phyloP scores from a whole-genome alignment of 768 basidiomycete species.

The Pholiota conissans region DNA sequence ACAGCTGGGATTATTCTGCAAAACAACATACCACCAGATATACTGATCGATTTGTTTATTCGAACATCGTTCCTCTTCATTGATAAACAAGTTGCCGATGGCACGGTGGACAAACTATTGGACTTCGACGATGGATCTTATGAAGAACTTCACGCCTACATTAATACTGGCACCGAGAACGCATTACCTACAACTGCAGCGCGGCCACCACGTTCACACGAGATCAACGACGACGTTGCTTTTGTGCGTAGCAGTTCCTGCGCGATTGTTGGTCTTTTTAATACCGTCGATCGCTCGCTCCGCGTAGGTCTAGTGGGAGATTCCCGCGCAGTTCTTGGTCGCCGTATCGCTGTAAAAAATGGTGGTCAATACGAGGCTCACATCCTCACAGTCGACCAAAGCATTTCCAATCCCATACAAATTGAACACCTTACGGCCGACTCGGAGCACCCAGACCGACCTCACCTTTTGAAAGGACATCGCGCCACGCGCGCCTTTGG shows the following conservation, averaged over 20 bases:
- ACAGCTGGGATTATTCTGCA: no score
- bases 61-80: no score
- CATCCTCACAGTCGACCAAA: constrained; percentile 42
- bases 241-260: constrained; percentile 19
- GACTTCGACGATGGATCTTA: no score
- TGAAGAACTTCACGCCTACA: no score
- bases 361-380: constrained; percentile 35
- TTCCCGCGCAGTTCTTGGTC: constrained; percentile 49
- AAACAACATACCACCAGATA: no score
- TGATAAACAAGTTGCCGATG: no score
- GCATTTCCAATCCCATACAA: constrained; percentile 36
- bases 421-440: constrained; percentile 32
- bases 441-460: constrained; percentile 42
- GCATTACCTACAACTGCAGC: not conserved
- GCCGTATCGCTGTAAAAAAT: constrained; percentile 25
- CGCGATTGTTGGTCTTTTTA: constrained; percentile 46
- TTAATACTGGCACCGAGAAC: no score
- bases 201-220: not conserved
- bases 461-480: constrained; percentile 31
- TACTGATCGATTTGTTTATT: no score
- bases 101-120: no score
- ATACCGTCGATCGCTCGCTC: constrained; percentile 35
- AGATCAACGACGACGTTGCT: not conserved
- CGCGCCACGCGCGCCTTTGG: constrained; percentile 47
- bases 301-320: constrained; percentile 47